Evolutionary conservation across 1,284 basidiomycete species (phyloP).

Genomic region (Polyporus tsugae): DNA sequence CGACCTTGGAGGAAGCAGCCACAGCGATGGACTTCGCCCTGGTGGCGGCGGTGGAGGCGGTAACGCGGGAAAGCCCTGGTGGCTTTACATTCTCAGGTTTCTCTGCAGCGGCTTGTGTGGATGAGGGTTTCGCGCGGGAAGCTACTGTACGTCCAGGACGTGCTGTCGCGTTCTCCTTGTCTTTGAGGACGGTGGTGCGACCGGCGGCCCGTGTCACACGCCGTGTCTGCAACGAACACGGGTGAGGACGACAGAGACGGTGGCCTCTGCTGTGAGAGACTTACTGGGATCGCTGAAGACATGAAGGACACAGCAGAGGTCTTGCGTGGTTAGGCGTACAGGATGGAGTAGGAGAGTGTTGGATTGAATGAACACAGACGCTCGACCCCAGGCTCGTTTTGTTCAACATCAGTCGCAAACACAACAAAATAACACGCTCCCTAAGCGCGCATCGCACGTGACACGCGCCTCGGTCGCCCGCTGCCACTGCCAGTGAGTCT

Average conservation of each 20-base stretch:
- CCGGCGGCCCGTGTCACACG: slow-evolving; percentile 62
- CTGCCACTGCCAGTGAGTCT: slow-evolving; percentile 3
- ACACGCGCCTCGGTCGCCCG: slow-evolving; percentile 24
- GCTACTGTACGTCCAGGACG: slow-evolving; percentile 58
- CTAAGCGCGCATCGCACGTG: slow-evolving; percentile 36
- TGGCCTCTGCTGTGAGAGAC: slow-evolving; percentile 24
- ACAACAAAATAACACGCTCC: slow-evolving; percentile 43
- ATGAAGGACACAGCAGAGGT: slow-evolving; percentile 38
- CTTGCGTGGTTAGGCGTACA: slow-evolving; percentile 31
- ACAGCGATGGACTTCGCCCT: slow-evolving; percentile 42
- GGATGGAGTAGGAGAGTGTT: slow-evolving; percentile 34
- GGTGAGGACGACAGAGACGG: slow-evolving; percentile 12
- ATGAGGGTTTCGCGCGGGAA: slow-evolving; percentile 66
- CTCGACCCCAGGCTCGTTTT: slow-evolving; percentile 39
- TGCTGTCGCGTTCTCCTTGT: slow-evolving; percentile 66
- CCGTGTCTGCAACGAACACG: slow-evolving; percentile 52
- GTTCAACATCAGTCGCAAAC: slow-evolving; percentile 45
- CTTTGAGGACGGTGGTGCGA: slow-evolving; percentile 59
- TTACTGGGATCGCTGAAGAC: slow-evolving; percentile 47
- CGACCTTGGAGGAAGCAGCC: slow-evolving; percentile 48
- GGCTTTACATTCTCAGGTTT: slow-evolving; percentile 47
- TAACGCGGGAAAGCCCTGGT: slow-evolving; percentile 38
- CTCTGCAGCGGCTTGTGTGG: slow-evolving; percentile 48
- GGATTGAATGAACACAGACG: slow-evolving; percentile 31
- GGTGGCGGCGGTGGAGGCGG: slow-evolving; percentile 49